Percentiles rank a stretch among this genome's conserved stretches.
These are phyloP conservation scores for Brassica carinata DNA, from an alignment of 345 rosid species.

Conservation along the genomic window DNA sequence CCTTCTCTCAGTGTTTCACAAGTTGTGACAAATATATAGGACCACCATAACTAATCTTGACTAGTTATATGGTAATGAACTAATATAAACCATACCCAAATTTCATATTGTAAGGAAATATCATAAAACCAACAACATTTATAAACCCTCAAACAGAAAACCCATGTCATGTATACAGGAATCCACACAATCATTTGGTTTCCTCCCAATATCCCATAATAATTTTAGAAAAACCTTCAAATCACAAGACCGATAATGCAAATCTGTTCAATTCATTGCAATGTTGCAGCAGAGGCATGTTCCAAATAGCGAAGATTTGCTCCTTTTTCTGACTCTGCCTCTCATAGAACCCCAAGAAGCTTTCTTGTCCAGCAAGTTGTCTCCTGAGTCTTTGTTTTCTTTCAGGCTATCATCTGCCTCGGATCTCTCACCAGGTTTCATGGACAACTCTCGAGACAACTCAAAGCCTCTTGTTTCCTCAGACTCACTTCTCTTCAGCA, in stretches of 20 bases:
- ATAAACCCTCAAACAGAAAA: slow-evolving; percentile 18
- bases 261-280: slow-evolving; percentile 45
- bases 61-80: too few relatives aligned
- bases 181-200: slow-evolving; percentile 29
- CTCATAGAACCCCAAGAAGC: slow-evolving; percentile 19
- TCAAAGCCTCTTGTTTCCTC: slow-evolving; percentile 41
- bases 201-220: slow-evolving; percentile 19
- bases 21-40: background rate
- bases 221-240: background rate
- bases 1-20: background rate
- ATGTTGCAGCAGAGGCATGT: slow-evolving; percentile 76
- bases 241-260: background rate
- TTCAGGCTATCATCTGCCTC: slow-evolving; percentile 37
- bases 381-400: slow-evolving; percentile 34
- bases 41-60: too few relatives aligned
- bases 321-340: slow-evolving; percentile 55
- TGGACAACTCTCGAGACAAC: background rate
- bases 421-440: background rate
- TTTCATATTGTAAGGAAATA: background rate
- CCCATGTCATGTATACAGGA: too few relatives aligned
- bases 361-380: slow-evolving; percentile 34
- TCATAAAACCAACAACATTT: background rate
- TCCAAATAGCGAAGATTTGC: slow-evolving; percentile 63
- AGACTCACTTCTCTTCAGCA: slow-evolving; percentile 57
- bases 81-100: background rate